Base-by-base conservation (phyloP, 768 basidiomycete genomes). In the Pleurotus giganteus region DNA sequence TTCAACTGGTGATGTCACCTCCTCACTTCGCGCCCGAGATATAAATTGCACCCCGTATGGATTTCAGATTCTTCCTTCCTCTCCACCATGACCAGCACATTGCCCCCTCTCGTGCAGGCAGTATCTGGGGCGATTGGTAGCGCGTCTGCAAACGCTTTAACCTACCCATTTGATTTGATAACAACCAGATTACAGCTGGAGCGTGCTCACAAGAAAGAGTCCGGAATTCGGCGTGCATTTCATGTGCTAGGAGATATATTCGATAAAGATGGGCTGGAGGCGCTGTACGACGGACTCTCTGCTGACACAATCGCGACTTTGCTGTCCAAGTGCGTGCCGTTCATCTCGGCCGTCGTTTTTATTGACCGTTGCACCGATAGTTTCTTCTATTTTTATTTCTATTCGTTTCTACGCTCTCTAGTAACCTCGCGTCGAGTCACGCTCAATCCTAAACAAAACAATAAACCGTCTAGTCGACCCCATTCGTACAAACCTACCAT, bases 361-460 rank as follows among this genome's bases (percentile, higher is more conserved):
- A 4, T 26, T 11, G 11, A 15, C 26, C 1, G 36, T 29, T 32
- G 29, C 47, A 19, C 39, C 21, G 5, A 47, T 53, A 83, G 82
- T 61, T 84, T 85, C 60, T 69, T 84, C 52, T 85, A 83, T 60
- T 84, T 82, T 58, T 82, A 82, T 56, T 73, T 78, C 57, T 84
- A 84, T 61, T 74, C 83, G 0, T 74, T 77, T 56, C 71, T 85
- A 11, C 64, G 71, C 1, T 71, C 71, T 5, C 50, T 77, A 11
- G 71, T 75, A 4, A 72, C 75, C 1, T 34, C 49, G 7, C 71
- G 70, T 7, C 65, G 75, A 17, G 66, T 59, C 11, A 57, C 66
- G 13, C 55, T 59, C 1, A 52, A 58, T 23, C 52, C 47, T 19
- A 17, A 26, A 36, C 29, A 57, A 55, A 52, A 41, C 56, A 27